Evolutionary conservation across 2,329 filamentous ascomycete genomes (phyloP), one percentile per base, ranked within the genome.

Genomic region (Rutstroemia sp.): DNA sequence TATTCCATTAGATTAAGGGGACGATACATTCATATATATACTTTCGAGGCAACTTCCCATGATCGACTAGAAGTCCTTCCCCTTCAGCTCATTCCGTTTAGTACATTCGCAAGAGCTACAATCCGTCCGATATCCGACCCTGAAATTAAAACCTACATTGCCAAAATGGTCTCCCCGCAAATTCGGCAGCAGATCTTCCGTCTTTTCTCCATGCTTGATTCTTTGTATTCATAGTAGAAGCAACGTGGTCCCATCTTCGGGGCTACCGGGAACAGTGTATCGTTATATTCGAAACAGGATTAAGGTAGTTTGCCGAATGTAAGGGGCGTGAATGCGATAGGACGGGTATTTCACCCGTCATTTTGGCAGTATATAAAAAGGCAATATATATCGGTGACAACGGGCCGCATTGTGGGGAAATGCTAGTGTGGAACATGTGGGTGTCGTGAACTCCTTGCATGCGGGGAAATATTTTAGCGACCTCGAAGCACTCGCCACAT

Each of bases 281-380:
- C 39, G 8, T 25, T 42, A 49, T 39, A 17, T 17, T 34, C 23
- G 23, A 42, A 49, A 44, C 19, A 9, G n/a, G 23, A 6, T 42
- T 50, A 21, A 54, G 23, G n/a, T 27, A 55, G 23, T 41, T 50
- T 50, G 38, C 17, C 46, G 46, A 55, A 25, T 50, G 19, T 51
- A 39, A 50, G 52, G 45, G 37, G 46, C 21, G 8, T 34, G 5
- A 7, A 42, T 42, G 16, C 42, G 52, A 55, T 55, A 49, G 45
- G 52, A 19, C 34, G 52, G 6, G 45, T 42, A 55, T 34, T 55
- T 25, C 23, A 42, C 27, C 52, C 19, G 10, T 8, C 14, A 44
- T 50, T 51, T 30, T 44, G 53, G 25, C 45, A 14, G 14, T 30
- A 38, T 37, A n/a, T 19, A 53, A 39, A 53, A 19, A 27, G 51